phyloP scores from a whole-genome alignment of 2,329 filamentous ascomycete genomes.

The Botryotinia narcissicola region DNA sequence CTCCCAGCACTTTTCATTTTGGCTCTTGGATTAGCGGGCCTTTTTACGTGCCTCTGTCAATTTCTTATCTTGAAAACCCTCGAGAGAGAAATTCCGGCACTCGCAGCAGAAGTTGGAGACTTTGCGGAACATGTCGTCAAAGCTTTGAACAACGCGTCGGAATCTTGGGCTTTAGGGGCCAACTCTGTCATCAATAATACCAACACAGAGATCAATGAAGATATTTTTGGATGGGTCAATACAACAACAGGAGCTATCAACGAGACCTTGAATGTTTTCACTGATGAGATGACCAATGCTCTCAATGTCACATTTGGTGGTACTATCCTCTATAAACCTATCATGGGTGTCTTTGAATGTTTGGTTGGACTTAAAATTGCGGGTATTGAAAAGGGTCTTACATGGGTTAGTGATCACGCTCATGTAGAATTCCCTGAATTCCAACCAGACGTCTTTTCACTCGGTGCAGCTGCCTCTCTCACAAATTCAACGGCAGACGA shows the following conservation, averaged over 20 bases:
- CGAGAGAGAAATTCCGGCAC: conserved; percentile 61
- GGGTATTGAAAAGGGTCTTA: conserved; percentile 81
- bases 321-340: conserved; percentile 74
- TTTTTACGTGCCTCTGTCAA: conserved; percentile 67
- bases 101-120: conserved; percentile 61
- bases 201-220: conserved; percentile 73
- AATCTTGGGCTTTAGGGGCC: conserved; percentile 61
- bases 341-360: conserved; percentile 78
- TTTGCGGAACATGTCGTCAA: conserved; percentile 64
- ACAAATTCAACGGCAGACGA: conserved; percentile 58
- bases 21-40: conserved; percentile 62
- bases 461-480: conserved; percentile 65
- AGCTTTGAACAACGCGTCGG: conserved; percentile 62
- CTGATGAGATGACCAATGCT: conserved; percentile 70
- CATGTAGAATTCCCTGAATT: conserved; percentile 78
- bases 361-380: conserved; percentile 86
- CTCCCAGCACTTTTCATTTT: conserved; percentile 67
- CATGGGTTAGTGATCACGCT: conserved; percentile 87
- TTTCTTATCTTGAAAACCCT: conserved; percentile 62
- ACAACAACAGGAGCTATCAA: conserved; percentile 82
- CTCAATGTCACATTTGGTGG: conserved; percentile 78
- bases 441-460: conserved; percentile 76
- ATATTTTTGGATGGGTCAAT: conserved; percentile 84
- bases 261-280: conserved; percentile 78
- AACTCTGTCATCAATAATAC: conserved; percentile 59